Conservation (phyloP, 2,329 filamentous ascomycete genomes). For the Huntiella bhutanensis region DNA sequence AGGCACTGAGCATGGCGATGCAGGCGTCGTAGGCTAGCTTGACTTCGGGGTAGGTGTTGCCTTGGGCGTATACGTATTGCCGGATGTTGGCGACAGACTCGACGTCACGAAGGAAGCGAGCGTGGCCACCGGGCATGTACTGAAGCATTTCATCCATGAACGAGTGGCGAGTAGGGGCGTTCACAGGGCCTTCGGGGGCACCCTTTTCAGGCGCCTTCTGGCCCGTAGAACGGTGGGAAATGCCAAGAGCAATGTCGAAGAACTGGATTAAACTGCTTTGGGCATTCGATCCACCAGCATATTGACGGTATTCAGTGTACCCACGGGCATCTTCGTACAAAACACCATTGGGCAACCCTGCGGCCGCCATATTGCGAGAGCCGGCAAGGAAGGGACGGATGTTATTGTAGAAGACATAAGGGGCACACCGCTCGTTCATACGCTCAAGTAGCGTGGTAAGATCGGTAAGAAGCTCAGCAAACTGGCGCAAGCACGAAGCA, state of each 20-base stretch:
- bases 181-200: constrained; percentile 22
- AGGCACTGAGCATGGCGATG: constrained; percentile 45
- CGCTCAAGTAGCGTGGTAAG: constrained; percentile 59
- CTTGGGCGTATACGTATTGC: constrained; percentile 46
- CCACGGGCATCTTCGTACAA: constrained; percentile 68
- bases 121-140: constrained; percentile 91
- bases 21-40: constrained; percentile 79
- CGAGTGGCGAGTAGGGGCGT: constrained; percentile 48
- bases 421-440: constrained; percentile 93
- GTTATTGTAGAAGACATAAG: constrained; percentile 83
- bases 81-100: constrained; percentile 69
- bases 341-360: constrained; percentile 72
- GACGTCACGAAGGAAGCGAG: constrained; percentile 71
- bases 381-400: constrained; percentile 93
- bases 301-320: constrained; percentile 54
- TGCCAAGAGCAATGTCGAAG: constrained; percentile 78
- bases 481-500: constrained; percentile 54
- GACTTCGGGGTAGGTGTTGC: constrained; percentile 44
- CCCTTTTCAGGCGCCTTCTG: constrained; percentile 26
- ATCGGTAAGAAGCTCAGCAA: constrained; percentile 78
- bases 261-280: constrained; percentile 96
- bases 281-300: constrained; percentile 85
- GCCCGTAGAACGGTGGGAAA: constrained; percentile 81
- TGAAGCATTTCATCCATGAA: constrained; percentile 94
- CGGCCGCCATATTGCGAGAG: constrained; percentile 94